Evolutionary conservation across 2,329 filamentous ascomycete species (phyloP).

Genomic region (Stachybotrys chartarum): DNA sequence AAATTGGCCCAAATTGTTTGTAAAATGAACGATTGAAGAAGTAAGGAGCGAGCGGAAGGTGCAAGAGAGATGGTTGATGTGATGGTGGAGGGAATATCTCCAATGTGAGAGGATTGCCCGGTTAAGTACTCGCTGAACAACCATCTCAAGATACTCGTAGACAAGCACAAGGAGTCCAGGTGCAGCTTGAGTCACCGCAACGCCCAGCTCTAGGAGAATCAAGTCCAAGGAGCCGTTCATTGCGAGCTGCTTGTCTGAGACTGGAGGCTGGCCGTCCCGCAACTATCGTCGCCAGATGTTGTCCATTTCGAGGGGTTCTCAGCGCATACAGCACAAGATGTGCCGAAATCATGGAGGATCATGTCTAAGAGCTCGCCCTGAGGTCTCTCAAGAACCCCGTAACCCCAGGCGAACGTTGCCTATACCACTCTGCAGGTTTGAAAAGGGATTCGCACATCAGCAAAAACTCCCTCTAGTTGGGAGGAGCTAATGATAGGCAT

Average conservation of each 20-base stretch:
- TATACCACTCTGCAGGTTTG: not conserved
- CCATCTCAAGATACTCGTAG: not conserved
- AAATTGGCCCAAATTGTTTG: not conserved
- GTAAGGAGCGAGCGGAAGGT: not conserved
- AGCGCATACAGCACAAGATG: not conserved
- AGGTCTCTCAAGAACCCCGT: not conserved
- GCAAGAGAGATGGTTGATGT: not conserved
- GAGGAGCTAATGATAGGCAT: not conserved
- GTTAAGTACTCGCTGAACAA: not conserved
- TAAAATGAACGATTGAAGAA: conserved; percentile 2
- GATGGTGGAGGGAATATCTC: not conserved
- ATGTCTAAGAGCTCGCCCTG: not conserved
- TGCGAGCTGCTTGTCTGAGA: not conserved
- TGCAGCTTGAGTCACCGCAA: not conserved
- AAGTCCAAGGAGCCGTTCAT: not conserved
- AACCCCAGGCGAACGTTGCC: not conserved
- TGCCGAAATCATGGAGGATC: not conserved
- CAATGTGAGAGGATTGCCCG: not conserved
- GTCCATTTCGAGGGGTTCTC: not conserved
- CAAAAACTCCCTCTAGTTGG: not conserved
- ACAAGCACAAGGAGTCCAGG: not conserved
- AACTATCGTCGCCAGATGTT: not conserved
- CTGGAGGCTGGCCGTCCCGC: not conserved
- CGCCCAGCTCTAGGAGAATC: not conserved
- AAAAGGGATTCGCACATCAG: not conserved